Conservation (phyloP, 768 basidiomycete species). For the Suillus fuscotomentosus region DNA sequence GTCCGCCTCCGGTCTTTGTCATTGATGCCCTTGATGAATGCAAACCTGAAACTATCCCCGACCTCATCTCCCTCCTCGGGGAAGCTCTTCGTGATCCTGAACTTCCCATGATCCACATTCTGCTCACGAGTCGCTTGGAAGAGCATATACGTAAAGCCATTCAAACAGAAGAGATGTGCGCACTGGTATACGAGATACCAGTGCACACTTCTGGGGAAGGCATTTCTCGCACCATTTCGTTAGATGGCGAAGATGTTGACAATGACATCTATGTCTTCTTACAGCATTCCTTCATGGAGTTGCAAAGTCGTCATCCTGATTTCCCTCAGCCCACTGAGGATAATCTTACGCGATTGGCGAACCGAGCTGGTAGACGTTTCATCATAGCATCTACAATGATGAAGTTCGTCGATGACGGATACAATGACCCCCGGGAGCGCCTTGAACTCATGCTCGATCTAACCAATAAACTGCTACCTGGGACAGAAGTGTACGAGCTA, state of each 20-base stretch:
- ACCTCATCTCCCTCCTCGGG: no score
- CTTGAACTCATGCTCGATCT: neutral
- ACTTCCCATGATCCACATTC: neutral
- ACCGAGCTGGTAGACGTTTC: neutral
- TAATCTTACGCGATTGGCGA: neutral
- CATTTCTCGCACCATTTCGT: neutral
- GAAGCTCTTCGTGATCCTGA: neutral
- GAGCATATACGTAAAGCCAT: neutral
- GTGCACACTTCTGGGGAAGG: neutral
- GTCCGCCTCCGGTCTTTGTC: no score
- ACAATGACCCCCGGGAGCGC: neutral
- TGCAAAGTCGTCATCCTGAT: neutral
- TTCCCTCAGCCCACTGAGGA: neutral
- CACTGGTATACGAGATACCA: neutral
- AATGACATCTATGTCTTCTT: neutral
- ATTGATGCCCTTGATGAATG: no score
- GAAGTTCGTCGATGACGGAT: neutral
- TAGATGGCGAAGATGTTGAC: neutral
- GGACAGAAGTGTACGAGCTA: neutral
- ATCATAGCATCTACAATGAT: neutral
- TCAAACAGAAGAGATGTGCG: neutral
- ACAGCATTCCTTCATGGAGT: neutral
- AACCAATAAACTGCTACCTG: neutral
- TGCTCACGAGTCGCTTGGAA: neutral
- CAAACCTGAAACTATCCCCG: no score